Conservation (phyloP, 176 grass and related monocot species). For the Alopecurus myosuroides region DNA sequence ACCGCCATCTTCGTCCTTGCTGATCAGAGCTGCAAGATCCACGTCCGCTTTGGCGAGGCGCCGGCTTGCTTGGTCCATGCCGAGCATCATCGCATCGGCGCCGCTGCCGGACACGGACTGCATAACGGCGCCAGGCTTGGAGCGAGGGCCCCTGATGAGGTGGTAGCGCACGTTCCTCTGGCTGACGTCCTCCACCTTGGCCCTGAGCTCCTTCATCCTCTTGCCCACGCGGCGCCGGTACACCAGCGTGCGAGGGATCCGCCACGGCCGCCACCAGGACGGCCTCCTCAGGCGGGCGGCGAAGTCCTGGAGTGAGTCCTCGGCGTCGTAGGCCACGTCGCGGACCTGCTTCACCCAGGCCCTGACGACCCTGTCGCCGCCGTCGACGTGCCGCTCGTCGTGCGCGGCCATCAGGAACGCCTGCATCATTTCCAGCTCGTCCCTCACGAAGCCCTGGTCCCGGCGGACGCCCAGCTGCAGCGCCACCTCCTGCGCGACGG, state of each 20-base stretch:
- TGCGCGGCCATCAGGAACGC: background rate
- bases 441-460: constrained; percentile 10
- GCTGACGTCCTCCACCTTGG: constrained; percentile 24
- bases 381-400: background rate
- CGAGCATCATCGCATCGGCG: background rate
- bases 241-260: background rate
- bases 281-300: background rate
- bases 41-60: too few species aligned
- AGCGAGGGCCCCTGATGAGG: background rate
- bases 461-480: constrained; percentile 12
- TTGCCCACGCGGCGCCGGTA: background rate
- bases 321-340: constrained; percentile 25
- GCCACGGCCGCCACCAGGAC: background rate
- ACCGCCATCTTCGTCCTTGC: too few species aligned
- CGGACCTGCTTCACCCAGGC: constrained; percentile 41
- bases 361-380: background rate
- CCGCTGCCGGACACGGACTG: too few species aligned
- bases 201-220: background rate
- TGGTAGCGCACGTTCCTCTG: background rate
- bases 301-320: constrained; percentile 31
- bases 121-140: rapidly evolving
- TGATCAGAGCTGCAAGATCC: too few species aligned
- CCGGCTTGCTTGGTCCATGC: background rate
- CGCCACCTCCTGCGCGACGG: background rate
- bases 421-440: constrained; percentile 44